Conservation (phyloP, 306 rosid genomes). For the Delonix regia region DNA sequence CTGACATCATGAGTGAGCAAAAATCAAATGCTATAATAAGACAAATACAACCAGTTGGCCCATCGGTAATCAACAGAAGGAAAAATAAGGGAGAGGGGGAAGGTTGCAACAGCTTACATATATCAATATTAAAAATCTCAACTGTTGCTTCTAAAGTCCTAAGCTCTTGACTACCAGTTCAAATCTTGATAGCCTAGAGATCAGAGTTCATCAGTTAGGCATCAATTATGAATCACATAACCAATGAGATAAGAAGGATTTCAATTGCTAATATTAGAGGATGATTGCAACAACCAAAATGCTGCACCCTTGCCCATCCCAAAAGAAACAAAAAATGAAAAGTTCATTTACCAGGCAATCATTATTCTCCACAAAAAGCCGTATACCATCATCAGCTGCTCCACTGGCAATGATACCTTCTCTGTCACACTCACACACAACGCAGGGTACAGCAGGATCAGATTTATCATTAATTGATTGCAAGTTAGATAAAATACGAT, state of each 20-base stretch:
- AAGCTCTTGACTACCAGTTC: background rate
- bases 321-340: background rate
- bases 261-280: conserved; percentile 5
- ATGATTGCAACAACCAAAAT: background rate
- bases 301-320: background rate
- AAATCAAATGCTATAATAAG: background rate
- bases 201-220: conserved; percentile 14
- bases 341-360: conserved; percentile 60
- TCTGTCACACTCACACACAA: conserved; percentile 54
- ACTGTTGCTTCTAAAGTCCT: conserved; percentile 24
- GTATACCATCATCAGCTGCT: conserved; percentile 91
- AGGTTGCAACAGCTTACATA: conserved; percentile 29
- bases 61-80: conserved; percentile 8
- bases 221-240: background rate
- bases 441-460: conserved; percentile 37
- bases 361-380: conserved; percentile 69
- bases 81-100: background rate
- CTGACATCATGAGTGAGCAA: no score
- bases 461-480: background rate
- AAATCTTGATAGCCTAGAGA: conserved; percentile 4
- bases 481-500: no score
- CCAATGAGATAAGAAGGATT: background rate
- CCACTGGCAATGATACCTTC: conserved; percentile 92
- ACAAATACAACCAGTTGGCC: conserved; percentile 5
- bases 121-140: conserved; percentile 17